Percentiles rank a stretch among this genome's conserved stretches.
Evolutionary conservation across 2,329 filamentous ascomycete species (phyloP).

Genomic region (Byssothecium circinans): DNA sequence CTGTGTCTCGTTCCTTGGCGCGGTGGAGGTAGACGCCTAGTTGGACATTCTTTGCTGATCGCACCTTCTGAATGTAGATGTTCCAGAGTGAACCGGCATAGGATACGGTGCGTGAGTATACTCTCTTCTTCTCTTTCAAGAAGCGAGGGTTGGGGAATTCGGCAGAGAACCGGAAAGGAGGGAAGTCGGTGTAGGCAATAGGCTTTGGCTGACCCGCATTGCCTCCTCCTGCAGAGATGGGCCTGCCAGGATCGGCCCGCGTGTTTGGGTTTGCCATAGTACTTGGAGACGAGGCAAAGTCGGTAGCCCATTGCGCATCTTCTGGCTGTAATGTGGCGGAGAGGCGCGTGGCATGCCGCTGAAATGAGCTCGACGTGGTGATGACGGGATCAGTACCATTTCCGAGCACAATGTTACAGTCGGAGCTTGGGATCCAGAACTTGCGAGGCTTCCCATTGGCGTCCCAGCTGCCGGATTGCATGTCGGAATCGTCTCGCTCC

Average conservation of each 20-base stretch:
- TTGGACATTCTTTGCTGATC: conserved; percentile 58
- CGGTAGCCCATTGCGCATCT: conserved; percentile 59
- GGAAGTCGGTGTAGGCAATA: conserved; percentile 56
- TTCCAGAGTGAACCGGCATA: conserved; percentile 64
- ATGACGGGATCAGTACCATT: conserved; percentile 56
- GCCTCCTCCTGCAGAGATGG: conserved; percentile 39
- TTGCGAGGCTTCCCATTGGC: conserved; percentile 57
- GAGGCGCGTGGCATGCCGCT: conserved; percentile 51
- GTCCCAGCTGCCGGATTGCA: conserved; percentile 56
- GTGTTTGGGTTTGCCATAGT: conserved; percentile 41
- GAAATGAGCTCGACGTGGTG: conserved; percentile 49
- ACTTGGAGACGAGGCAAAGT: conserved; percentile 54
- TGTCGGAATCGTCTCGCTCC: conserved; percentile 16
- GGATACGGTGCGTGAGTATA: conserved; percentile 61
- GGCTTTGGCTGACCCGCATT: conserved; percentile 42
- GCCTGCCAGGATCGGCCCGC: conserved; percentile 30
- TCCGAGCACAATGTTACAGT: conserved; percentile 60
- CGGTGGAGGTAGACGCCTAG: conserved; percentile 62
- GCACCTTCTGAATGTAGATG: conserved; percentile 63
- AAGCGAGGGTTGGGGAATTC: conserved; percentile 60
- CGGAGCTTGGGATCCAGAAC: conserved; percentile 59
- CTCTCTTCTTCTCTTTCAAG: conserved; percentile 61
- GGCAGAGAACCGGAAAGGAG: conserved; percentile 61
- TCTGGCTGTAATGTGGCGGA: conserved; percentile 57
- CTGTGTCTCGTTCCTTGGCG: conserved; percentile 57